A percentile compares a stretch with the other conserved stretches of the same genome.
Evolutionary conservation across 371 early-diverging fungal species (phyloP).

Genomic region (Syncephalastrum sp.): DNA sequence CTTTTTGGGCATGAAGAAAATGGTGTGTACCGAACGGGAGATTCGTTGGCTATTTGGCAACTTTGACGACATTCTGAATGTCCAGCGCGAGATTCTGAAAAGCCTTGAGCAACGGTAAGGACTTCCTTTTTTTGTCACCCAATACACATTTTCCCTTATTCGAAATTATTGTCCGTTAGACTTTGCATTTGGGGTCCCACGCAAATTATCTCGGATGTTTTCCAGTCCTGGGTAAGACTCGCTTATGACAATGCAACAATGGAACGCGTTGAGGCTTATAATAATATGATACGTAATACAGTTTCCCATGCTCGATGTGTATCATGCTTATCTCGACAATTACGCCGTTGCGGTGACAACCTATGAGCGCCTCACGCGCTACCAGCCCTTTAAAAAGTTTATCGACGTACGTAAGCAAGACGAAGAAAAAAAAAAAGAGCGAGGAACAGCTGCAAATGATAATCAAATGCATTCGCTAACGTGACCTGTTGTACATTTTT

Average conservation of each 20-base stretch:
- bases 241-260: too few relatives aligned
- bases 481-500: constrained; percentile 3
- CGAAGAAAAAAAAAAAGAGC: background rate
- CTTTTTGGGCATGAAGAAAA: constrained; percentile 39
- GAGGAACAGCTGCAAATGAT: background rate
- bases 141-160: background rate
- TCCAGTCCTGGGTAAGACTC: constrained; percentile 18
- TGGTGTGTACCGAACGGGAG: constrained; percentile 41
- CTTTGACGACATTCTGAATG: constrained; percentile 32
- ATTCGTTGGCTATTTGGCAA: constrained; percentile 45
- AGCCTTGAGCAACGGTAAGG: constrained; percentile 18
- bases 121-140: constrained; percentile 2
- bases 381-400: constrained; percentile 48
- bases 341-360: constrained; percentile 42
- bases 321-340: constrained; percentile 34
- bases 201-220: constrained; percentile 25
- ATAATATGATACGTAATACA: constrained; percentile 5
- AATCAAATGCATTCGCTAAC: constrained; percentile 4
- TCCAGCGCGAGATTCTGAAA: constrained; percentile 27
- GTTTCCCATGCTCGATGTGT: constrained; percentile 37
- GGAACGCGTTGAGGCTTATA: too few relatives aligned
- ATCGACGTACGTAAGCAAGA: constrained; percentile 30
- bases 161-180: background rate
- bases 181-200: constrained; percentile 21
- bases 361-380: constrained; percentile 38